Percentiles rank a stretch among this genome's conserved stretches.
These are phyloP conservation scores for Selenicereus undatus DNA, from an alignment of 148 eudicot genomes.

Conservation along the genomic window DNA sequence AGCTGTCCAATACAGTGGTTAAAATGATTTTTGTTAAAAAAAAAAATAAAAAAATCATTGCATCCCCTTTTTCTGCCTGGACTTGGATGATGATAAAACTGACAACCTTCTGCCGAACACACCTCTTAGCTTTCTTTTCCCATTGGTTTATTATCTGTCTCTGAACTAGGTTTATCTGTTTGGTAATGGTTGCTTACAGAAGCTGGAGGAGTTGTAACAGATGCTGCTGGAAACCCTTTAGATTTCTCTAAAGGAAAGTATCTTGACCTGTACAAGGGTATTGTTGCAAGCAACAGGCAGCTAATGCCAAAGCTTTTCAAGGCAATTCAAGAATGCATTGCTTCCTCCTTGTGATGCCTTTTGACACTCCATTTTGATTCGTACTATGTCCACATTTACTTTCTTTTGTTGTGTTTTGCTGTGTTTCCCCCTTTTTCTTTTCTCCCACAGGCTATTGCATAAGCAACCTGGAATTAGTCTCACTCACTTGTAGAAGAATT, in stretches of 20 bases:
- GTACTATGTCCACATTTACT: neutral
- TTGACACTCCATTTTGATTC: neutral
- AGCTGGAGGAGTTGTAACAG: slow-evolving; percentile 86
- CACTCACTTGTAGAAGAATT: neutral
- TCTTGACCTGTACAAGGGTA: slow-evolving; percentile 84
- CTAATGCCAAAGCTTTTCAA: slow-evolving; percentile 82
- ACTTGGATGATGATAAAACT: neutral
- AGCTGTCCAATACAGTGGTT: neutral
- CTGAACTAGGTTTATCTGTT: neutral
- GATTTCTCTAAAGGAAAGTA: slow-evolving; percentile 87
- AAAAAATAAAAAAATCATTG: neutral
- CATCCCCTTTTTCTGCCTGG: neutral
- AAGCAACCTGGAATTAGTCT: neutral
- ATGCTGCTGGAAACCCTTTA: slow-evolving; percentile 90
- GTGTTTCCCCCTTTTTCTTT: neutral
- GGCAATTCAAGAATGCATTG: slow-evolving; percentile 76
- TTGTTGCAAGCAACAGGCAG: slow-evolving; percentile 76
- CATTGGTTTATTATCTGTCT: neutral
- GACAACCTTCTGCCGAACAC: neutral
- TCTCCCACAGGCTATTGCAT: neutral
- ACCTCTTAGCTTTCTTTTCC: neutral
- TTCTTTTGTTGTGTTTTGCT: neutral
- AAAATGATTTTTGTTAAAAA: no score
- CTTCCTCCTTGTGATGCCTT: slow-evolving; percentile 52
- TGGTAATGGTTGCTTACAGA: slow-evolving; percentile 41